Evolutionary conservation across 805 yeast genomes (phyloP), one percentile per base, ranked within the genome.

Genomic region (Yarrowia sp.): DNA sequence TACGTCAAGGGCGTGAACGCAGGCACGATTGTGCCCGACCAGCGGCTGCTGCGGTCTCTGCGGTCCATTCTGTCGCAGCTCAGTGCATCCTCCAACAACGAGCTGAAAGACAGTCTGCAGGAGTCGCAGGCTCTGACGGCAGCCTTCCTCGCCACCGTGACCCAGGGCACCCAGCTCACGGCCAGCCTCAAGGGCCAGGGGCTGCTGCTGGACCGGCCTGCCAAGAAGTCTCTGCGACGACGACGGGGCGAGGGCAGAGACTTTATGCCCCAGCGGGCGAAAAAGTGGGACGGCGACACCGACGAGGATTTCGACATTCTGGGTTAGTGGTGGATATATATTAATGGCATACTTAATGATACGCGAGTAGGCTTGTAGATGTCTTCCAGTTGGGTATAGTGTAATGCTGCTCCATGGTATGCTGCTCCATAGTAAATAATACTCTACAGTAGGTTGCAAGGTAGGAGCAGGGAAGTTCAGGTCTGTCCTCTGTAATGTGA

Each of bases 1-100:
- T 78, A 74, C 19, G 73, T 51, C 42, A 35, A 51, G 32, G 58
- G 27, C 6, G 58, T 51, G 31, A 51, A 51, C 8, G 33, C 16
- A 14, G 42, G 58, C 13, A 14, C 31, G 4, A 24, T 51, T n/a
- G 42, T 24, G 5, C 58, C 58, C 2, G 58, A 51, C 32, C 58
- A 51, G 41, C 58, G 58, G 8, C 22, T 51, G n/a, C 32, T 51
- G 42, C 32, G 58, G 6, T 51, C 58, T 8, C 10, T 51, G 32
- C 42, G 58, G 24, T 51, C 58, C 0, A 51, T 51, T 18, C 32
- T 51, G 7, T 51, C 58, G 3, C 58, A 51, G 42, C 58, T 51
- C 4, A 32, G 58, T 19, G 58, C 42, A 16, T 51, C 58, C 9
- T 51, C 58, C 6, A 35, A 32, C 25, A 35, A 27, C 24, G 32